A percentile compares a stretch with the other conserved stretches of the same genome.
Evolutionary conservation across 169 alveolate species (phyloP).

Genomic region (Plasmodium vivax): DNA sequence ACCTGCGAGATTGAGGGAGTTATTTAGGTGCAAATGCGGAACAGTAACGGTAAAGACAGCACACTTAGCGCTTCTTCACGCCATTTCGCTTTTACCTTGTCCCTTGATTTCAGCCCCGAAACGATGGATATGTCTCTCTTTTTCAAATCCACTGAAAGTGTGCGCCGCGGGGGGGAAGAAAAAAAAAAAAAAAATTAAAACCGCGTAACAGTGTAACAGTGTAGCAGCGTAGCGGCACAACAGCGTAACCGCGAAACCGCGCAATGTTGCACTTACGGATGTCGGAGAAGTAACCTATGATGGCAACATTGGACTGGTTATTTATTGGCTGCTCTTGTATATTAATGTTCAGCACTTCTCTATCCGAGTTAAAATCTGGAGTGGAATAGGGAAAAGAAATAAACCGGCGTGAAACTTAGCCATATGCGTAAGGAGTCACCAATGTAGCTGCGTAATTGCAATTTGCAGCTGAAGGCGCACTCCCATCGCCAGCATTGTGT

Average conservation of each 20-base stretch:
- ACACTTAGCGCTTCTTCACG: neutral
- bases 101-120: slow-evolving; percentile 89
- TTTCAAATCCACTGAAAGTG: slow-evolving; percentile 81
- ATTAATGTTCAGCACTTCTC: slow-evolving; percentile 84
- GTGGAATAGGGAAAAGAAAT: neutral
- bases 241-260: neutral
- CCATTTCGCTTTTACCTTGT: slow-evolving; percentile 79
- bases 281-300: slow-evolving; percentile 83
- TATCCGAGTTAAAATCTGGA: slow-evolving; percentile 71
- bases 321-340: slow-evolving; percentile 92
- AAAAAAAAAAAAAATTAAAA: neutral
- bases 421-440: neutral
- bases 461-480: neutral
- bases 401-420: neutral
- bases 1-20: slow-evolving; percentile 1
- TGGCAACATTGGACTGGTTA: slow-evolving; percentile 90
- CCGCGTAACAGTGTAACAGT: neutral
- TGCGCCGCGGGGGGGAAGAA: neutral
- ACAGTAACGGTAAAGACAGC: neutral
- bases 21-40: neutral
- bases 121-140: slow-evolving; percentile 85
- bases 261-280: slow-evolving; percentile 70
- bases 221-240: neutral
- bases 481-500: neutral
- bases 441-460: neutral